These are phyloP conservation scores for Phoma sp. DNA, from an alignment of 2,329 filamentous ascomycete genomes.

Conservation along the genomic window DNA sequence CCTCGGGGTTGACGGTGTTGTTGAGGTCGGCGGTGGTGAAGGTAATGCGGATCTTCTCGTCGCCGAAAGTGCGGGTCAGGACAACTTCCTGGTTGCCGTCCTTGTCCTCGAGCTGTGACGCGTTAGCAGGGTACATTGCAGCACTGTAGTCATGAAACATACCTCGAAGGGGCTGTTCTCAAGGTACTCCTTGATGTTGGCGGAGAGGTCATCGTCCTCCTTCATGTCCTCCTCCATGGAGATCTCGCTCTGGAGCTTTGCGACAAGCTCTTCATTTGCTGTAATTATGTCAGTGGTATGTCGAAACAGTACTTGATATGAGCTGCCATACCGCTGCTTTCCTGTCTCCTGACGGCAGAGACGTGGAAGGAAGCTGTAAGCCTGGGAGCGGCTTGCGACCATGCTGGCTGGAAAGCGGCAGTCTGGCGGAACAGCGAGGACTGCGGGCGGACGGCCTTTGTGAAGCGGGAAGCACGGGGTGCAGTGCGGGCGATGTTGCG, in stretches of 20 bases:
- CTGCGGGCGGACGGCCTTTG: slow-evolving; percentile 48
- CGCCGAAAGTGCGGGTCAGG: slow-evolving; percentile 80
- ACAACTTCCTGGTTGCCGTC: slow-evolving; percentile 87
- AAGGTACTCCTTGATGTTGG: slow-evolving; percentile 85
- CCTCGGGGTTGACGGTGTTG: slow-evolving; percentile 46
- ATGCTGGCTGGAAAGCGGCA: slow-evolving; percentile 44
- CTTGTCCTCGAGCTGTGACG: slow-evolving; percentile 69
- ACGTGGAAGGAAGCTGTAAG: slow-evolving; percentile 54
- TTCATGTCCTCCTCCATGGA: slow-evolving; percentile 79
- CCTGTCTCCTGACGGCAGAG: slow-evolving; percentile 49
- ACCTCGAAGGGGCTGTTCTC: slow-evolving; percentile 86
- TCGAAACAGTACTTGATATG: neutral
- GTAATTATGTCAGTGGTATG: slow-evolving; percentile 20
- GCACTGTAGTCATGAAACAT: slow-evolving; percentile 15
- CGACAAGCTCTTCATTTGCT: slow-evolving; percentile 77
- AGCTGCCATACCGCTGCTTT: slow-evolving; percentile 31
- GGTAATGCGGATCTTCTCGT: slow-evolving; percentile 87
- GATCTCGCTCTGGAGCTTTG: slow-evolving; percentile 73
- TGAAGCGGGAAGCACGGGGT: slow-evolving; percentile 53
- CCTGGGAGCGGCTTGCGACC: slow-evolving; percentile 38
- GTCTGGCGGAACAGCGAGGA: slow-evolving; percentile 45
- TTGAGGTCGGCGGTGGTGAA: slow-evolving; percentile 88
- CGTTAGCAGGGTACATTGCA: neutral
- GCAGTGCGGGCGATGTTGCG: slow-evolving; percentile 55
- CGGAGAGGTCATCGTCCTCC: slow-evolving; percentile 73